A percentile compares a stretch with the other conserved stretches of the same genome.
These are phyloP conservation scores for Aspergillus calidoustus DNA, from an alignment of 2,329 filamentous ascomycete species.

Conservation along the genomic window DNA sequence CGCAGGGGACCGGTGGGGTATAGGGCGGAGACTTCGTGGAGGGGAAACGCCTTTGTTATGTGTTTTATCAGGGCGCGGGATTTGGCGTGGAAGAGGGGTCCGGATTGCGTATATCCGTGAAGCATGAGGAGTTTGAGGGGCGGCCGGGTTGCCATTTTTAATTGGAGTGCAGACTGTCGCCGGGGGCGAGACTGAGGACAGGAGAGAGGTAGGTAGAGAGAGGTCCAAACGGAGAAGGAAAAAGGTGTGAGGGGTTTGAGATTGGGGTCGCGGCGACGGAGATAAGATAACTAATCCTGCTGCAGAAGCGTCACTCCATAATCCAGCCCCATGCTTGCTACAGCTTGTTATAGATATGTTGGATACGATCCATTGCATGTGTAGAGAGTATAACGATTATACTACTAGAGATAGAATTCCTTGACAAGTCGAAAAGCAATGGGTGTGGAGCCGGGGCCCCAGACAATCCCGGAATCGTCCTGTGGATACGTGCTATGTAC, in stretches of 20 bases:
- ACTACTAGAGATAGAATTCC: not conserved
- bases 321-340: not conserved
- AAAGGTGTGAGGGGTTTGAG: not conserved
- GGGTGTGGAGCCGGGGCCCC: not conserved
- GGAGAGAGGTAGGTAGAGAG: not conserved
- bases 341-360: not conserved
- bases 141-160: conserved; percentile 4
- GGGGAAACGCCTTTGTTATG: conserved; percentile 72
- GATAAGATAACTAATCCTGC: not conserved
- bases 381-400: not conserved
- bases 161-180: not conserved
- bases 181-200: not conserved
- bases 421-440: not conserved
- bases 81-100: conserved; percentile 81
- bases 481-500: not conserved
- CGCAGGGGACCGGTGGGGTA: conserved; percentile 73
- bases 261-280: not conserved
- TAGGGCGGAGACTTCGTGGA: conserved; percentile 62
- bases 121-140: conserved; percentile 73
- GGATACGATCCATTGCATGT: not conserved
- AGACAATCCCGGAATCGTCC: not conserved
- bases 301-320: not conserved
- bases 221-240: not conserved
- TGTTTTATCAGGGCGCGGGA: conserved; percentile 84
- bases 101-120: conserved; percentile 90